These are phyloP conservation scores for Theobroma cacao DNA, from an alignment of 345 rosid species.

Conservation along the genomic window DNA sequence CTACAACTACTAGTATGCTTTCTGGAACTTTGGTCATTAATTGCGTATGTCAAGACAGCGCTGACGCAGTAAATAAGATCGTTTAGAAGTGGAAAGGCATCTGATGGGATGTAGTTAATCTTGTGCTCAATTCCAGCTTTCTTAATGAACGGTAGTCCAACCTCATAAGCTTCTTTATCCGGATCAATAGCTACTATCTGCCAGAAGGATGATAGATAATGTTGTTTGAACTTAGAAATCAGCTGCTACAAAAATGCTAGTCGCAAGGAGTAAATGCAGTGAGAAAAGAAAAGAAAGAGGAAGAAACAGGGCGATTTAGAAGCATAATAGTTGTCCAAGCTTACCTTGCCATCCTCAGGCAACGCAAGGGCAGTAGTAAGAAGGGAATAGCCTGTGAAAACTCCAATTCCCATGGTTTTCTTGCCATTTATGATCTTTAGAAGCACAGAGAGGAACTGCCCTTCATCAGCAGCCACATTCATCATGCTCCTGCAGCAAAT, in stretches of 20 bases:
- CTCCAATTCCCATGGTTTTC: conserved; percentile 61
- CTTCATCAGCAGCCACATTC: conserved; percentile 54
- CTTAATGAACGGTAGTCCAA: conserved; percentile 38
- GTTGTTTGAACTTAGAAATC: neutral
- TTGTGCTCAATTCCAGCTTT: conserved; percentile 54
- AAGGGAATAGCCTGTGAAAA: conserved; percentile 69
- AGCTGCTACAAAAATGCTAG: neutral
- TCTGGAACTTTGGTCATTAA: no score
- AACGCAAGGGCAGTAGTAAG: conserved; percentile 55
- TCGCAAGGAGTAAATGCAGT: neutral
- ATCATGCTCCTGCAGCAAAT: conserved; percentile 40
- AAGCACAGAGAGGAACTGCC: conserved; percentile 46
- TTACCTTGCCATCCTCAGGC: conserved; percentile 52
- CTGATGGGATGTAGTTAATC: conserved; percentile 44
- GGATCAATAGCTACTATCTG: conserved; percentile 47
- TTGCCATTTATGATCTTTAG: conserved; percentile 50
- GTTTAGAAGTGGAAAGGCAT: conserved; percentile 23
- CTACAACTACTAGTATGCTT: no score
- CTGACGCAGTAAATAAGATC: neutral
- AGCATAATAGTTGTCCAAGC: neutral
- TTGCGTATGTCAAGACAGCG: no score
- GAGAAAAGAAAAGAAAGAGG: neutral
- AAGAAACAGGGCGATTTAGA: no score
- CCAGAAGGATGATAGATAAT: neutral
- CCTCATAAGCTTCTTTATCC: conserved; percentile 38